phyloP scores from a whole-genome alignment of 73 alveolate species.

The Tetrahymena elliotti region DNA sequence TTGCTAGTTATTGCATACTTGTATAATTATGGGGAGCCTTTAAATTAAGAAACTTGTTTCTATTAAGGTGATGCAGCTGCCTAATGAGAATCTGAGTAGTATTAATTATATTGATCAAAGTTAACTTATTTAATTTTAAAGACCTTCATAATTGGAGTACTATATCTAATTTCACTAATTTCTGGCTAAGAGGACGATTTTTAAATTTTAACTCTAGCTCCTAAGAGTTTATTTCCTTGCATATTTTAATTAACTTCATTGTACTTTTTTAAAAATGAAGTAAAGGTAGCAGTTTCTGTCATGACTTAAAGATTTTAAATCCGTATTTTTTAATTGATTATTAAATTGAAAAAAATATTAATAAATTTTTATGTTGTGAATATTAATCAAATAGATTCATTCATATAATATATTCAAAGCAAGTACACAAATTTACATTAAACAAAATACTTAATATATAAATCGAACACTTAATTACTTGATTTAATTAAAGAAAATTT shows the following conservation, averaged over 20 bases:
- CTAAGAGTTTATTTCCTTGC: not conserved
- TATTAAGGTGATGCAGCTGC: not conserved
- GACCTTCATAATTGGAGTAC: not conserved
- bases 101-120: not conserved
- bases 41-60: not conserved
- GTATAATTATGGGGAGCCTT: not conserved
- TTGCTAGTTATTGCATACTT: not conserved
- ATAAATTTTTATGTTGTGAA: too few species aligned
- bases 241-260: not conserved
- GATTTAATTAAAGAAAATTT: not conserved
- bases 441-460: too few species aligned
- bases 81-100: not conserved
- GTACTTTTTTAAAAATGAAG: not conserved
- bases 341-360: too few species aligned
- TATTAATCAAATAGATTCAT: too few species aligned
- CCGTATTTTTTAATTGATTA: not conserved
- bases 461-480: too few species aligned
- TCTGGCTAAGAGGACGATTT: not conserved
- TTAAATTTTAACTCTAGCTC: not conserved
- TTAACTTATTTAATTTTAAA: not conserved
- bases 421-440: too few species aligned
- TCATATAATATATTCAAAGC: too few species aligned
- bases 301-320: not conserved
- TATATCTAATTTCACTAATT: not conserved
- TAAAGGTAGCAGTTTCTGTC: not conserved